Evolutionary conservation across 1,284 basidiomycete species (phyloP).

Genomic region (Ganoderma lingzhi): DNA sequence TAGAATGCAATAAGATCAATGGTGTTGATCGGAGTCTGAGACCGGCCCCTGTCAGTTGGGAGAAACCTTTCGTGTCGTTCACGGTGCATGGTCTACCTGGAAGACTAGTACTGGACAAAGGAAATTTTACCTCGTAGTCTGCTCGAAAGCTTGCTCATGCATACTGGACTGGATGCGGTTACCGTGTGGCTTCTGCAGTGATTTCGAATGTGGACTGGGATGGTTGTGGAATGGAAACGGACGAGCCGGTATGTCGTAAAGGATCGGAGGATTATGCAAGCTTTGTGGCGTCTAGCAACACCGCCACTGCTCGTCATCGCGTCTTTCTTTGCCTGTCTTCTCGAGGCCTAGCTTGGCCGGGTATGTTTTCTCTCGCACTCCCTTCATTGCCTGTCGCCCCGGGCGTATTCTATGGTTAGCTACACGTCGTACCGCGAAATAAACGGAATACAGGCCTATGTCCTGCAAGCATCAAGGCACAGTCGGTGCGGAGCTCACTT

Average conservation of each 20-base stretch:
- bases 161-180: neutral
- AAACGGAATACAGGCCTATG: neutral
- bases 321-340: neutral
- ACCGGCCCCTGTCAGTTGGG: neutral
- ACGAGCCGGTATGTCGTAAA: neutral
- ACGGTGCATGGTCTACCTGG: neutral
- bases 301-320: conserved; percentile 7
- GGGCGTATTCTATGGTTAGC: neutral
- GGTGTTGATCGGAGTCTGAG: too few relatives aligned
- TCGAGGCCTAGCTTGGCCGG: too few relatives aligned
- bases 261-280: conserved; percentile 23
- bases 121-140: neutral
- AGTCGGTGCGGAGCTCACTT: conserved; percentile 4
- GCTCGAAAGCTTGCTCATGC: neutral
- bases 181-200: neutral
- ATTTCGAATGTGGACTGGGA: neutral
- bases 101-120: neutral
- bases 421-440: neutral
- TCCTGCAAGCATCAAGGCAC: neutral
- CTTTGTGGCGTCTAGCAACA: conserved; percentile 10
- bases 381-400: neutral
- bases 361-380: neutral
- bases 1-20: neutral
- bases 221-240: neutral
- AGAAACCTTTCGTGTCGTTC: too few relatives aligned